These are phyloP conservation scores for Aspergillus vadensis DNA, from an alignment of 2,329 filamentous ascomycete species.

Conservation along the genomic window DNA sequence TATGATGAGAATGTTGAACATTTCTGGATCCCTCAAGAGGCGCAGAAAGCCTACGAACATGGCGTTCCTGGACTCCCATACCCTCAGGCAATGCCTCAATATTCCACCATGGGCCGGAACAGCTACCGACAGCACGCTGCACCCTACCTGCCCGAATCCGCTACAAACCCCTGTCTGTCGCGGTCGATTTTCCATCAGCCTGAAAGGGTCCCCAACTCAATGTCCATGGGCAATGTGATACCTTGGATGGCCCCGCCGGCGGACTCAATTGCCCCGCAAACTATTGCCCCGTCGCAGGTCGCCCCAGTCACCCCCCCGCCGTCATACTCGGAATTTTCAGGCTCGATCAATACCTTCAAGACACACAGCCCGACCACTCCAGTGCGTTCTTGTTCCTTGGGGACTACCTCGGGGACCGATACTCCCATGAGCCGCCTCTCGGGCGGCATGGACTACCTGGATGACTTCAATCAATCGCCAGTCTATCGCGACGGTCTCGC, in stretches of 20 bases:
- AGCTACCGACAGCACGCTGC: constrained; percentile 36
- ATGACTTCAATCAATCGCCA: constrained; percentile 39
- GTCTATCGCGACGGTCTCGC: constrained; percentile 34
- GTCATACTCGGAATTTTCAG: constrained; percentile 41
- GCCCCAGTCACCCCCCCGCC: constrained; percentile 40
- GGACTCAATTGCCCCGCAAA: constrained; percentile 39
- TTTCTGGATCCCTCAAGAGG: constrained; percentile 40
- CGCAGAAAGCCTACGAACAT: constrained; percentile 41
- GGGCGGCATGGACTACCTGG: constrained; percentile 37
- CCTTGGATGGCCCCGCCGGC: constrained; percentile 37
- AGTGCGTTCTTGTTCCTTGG: constrained; percentile 38
- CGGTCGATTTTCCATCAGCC: constrained; percentile 42
- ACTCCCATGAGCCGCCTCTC: constrained; percentile 41
- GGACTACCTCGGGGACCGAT: constrained; percentile 37
- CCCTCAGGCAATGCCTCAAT: constrained; percentile 38
- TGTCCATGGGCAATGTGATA: constrained; percentile 42
- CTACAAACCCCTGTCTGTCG: constrained; percentile 42
- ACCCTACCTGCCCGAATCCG: constrained; percentile 41
- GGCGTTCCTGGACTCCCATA: constrained; percentile 32
- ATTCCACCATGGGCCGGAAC: constrained; percentile 38
- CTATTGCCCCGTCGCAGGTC: constrained; percentile 40
- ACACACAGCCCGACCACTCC: constrained; percentile 41
- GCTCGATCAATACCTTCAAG: constrained; percentile 37
- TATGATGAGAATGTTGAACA: constrained; percentile 43
- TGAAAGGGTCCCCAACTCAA: constrained; percentile 37